Base-by-base conservation (phyloP, 1,139 yeast species). In the Debaryomyces sp. region DNA sequence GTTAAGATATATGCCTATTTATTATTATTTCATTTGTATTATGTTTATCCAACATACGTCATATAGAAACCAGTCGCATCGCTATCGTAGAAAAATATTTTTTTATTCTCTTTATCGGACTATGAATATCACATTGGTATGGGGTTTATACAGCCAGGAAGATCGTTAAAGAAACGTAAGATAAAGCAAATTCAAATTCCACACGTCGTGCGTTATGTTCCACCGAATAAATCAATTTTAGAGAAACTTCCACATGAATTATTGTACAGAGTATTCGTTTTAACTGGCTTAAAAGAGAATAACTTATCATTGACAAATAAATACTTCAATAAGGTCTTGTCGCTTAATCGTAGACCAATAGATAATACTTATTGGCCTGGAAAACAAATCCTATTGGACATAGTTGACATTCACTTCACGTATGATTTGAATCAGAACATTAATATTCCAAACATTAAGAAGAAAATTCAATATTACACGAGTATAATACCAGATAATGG, bases 121-220 rank as follows among this genome's bases (percentile, higher is more conserved):
- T 13, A 24, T 30, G 34, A 18, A 41, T 18, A 22, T 18, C 22
- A 13, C 3, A n/a, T 21, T 33, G 27, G 10, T 6, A 69, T 70
- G 75, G 74, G 75, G 39, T 70, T 70, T 47, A 59, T 70, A 35
- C 55, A 55, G 32, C 67, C 69, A 22, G 74, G 73, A 8, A 66
- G 54, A 46, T 49, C 59, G 6, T 37, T 51, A 22, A 51, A 53
- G 43, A 48, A 46, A 36, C 44, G 55, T 21, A 53, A 46, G 37
- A 21, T 41, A 45, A 47, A 40, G 41, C 22, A 36, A 57, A 8
- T 38, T 47, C 23, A 48, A 47, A 41, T 46, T 43, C 24, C 41
- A 52, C 15, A 53, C 44, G 33, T 24, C 35, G n/a, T 41, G 40
- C 29, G 41, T 38, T 22, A 39, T n/a, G 5, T 21, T 13, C 39